Base-by-base conservation (phyloP, 208 protist genomes). In the Crithidia brevicula region DNA sequence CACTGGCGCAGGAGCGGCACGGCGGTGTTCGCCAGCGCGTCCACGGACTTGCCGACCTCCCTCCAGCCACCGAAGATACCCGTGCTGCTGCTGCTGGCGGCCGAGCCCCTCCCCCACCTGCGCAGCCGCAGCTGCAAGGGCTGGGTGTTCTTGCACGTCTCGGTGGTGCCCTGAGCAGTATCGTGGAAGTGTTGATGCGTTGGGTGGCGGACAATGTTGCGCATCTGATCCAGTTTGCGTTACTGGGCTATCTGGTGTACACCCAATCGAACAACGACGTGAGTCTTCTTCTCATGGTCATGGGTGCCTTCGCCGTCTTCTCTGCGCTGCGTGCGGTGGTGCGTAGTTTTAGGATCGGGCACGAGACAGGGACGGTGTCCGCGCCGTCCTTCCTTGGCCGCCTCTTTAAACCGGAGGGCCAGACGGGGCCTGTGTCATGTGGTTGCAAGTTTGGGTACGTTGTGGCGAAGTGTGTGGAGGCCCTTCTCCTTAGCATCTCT, bases 401-500 rank as follows among this genome's bases (percentile, higher is more conserved):
- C 42, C 46, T 73, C 38, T 73, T 73, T 16, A 64, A 66, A 8
- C 57, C 65, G 16, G 57, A 40, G 10, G 64, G 58, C 15, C 57
- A 63, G 2, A 16, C 27, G 10, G 49, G 18, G 9, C 70, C 34
- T 7, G 63, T 86, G 13, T 83, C 79, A 16, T 40, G 23, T 30
- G 13, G 47, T 15, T 60, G 47, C 22, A 81, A 70, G 62, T n/a
- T 77, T 16, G 43, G 70, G 20, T 95, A 95, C 61, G 74, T 92
- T 7, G 49, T 68, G 3, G 46, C 64, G 2, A 91, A 91, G 72
- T 86, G 84, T 52, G 46, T 82, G 5, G 86, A 88, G 51, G 78
- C 85, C 10, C 88, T 93, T 67, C 5, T 93, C 0, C 25, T 89
- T 23, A 93, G 86, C 53, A 2, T 95, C 9, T 92, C 53, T 33